These are phyloP conservation scores for Claviceps sp. DNA, from an alignment of 2,329 filamentous ascomycete species.

Conservation along the genomic window DNA sequence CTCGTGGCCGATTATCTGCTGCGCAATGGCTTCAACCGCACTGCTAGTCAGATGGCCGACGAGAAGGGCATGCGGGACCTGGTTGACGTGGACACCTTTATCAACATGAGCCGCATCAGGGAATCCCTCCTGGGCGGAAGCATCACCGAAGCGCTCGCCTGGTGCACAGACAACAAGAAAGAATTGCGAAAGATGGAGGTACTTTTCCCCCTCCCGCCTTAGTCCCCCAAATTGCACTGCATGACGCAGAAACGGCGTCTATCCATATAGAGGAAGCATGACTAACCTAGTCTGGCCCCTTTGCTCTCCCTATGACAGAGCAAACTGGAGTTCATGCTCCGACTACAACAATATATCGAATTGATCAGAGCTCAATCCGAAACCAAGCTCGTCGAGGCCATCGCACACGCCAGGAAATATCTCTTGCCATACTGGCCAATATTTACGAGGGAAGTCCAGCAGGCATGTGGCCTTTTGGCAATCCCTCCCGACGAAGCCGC, in stretches of 20 bases:
- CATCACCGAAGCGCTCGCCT: conserved; percentile 67
- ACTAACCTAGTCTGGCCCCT: no score
- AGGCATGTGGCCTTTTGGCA: conserved; percentile 70
- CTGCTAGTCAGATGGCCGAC: conserved; percentile 58
- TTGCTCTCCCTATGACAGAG: conserved; percentile 32
- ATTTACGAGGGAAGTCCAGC: conserved; percentile 54
- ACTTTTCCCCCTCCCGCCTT: conserved; percentile 2
- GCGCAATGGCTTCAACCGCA: conserved; percentile 67
- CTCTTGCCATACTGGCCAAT: conserved; percentile 56
- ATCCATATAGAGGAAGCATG: not conserved
- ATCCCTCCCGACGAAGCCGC: conserved; percentile 42
- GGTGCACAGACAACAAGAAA: conserved; percentile 91
- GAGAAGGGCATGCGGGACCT: conserved; percentile 67
- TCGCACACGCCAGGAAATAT: conserved; percentile 70
- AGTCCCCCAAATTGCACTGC: not conserved
- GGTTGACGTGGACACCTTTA: conserved; percentile 81
- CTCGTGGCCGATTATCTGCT: conserved; percentile 88
- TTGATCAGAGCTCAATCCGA: conserved; percentile 57
- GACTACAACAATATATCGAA: conserved; percentile 91
- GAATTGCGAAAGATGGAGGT: conserved; percentile 79
- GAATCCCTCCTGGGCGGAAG: conserved; percentile 56
- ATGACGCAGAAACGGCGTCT: conserved; percentile 1
- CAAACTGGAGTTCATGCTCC: conserved; percentile 82
- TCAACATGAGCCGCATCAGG: conserved; percentile 66
- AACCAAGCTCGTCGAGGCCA: conserved; percentile 59